Evolutionary conservation across 257 asterid species (phyloP).

Genomic region (Paraleonurus japonicus): DNA sequence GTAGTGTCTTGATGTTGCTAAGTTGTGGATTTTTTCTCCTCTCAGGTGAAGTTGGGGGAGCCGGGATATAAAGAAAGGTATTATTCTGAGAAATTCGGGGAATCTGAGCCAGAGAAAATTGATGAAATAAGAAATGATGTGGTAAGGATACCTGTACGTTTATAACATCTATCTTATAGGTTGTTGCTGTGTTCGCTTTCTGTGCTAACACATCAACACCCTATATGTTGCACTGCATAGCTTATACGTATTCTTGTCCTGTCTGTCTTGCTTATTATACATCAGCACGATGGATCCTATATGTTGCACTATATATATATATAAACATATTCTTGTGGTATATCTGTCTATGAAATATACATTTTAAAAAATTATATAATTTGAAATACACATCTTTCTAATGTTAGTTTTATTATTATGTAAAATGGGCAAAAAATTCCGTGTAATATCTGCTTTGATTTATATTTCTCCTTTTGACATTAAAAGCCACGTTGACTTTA

Average conservation of each 20-base stretch:
- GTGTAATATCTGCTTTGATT: background rate
- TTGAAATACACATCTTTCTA: background rate
- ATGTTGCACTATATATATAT: too few species aligned
- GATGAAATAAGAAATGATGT: conserved; percentile 70
- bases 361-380: background rate
- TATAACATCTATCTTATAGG: conserved; percentile 20
- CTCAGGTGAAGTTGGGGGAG: conserved; percentile 87
- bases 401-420: background rate
- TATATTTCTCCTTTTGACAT: background rate
- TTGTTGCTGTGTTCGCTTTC: conserved; percentile 9
- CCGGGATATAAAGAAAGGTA: conserved; percentile 97
- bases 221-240: conserved; percentile 4
- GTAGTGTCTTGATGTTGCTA: conserved; percentile 14
- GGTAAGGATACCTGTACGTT: conserved; percentile 48
- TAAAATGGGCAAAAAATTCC: background rate
- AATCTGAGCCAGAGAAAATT: conserved; percentile 56
- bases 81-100: conserved; percentile 80
- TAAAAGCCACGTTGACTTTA: conserved; percentile 1
- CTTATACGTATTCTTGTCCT: background rate
- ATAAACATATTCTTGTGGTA: too few species aligned
- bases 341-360: too few species aligned
- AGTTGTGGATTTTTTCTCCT: conserved; percentile 21
- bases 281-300: background rate
- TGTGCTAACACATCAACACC: background rate
- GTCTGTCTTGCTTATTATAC: background rate